Conservation (phyloP, 2,329 filamentous ascomycete genomes). For the Neopestalotiopsis sp. region DNA sequence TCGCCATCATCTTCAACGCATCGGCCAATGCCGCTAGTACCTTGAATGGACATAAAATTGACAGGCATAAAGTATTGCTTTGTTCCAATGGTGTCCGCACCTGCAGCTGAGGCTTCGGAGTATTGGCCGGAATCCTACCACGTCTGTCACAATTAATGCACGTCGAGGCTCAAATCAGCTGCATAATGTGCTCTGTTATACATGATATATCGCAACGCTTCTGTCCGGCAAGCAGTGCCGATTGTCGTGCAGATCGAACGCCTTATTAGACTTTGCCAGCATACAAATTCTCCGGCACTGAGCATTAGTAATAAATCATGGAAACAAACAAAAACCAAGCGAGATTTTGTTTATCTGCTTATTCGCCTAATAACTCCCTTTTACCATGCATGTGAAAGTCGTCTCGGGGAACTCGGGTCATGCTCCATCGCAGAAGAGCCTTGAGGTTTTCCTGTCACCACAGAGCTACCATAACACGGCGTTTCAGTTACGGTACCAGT, state of each 20-base stretch:
- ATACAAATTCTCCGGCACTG: background rate
- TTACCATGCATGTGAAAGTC: constrained; percentile 8
- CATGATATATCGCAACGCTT: constrained; percentile 10
- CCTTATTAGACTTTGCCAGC: background rate
- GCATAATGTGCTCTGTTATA: constrained; percentile 15
- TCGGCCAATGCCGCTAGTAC: background rate
- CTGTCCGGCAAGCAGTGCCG: constrained; percentile 13
- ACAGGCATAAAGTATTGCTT: background rate
- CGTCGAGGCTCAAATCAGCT: constrained; percentile 7
- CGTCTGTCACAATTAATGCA: constrained; percentile 13
- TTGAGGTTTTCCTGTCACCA: background rate
- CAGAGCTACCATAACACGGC: background rate
- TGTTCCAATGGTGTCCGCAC: background rate
- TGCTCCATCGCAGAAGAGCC: background rate
- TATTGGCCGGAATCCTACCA: constrained; percentile 7
- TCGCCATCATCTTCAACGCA: background rate
- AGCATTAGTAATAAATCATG: background rate
- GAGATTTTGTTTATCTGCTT: background rate
- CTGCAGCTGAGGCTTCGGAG: constrained; percentile 14
- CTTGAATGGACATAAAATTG: background rate
- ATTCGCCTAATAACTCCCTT: background rate
- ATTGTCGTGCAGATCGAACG: constrained; percentile 7
- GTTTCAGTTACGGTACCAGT: background rate
- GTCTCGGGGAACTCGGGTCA: constrained; percentile 8
- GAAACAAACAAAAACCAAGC: background rate